phyloP scores from a whole-genome alignment of 140 eudicot genomes.

The Erigeron philadelphicus region DNA sequence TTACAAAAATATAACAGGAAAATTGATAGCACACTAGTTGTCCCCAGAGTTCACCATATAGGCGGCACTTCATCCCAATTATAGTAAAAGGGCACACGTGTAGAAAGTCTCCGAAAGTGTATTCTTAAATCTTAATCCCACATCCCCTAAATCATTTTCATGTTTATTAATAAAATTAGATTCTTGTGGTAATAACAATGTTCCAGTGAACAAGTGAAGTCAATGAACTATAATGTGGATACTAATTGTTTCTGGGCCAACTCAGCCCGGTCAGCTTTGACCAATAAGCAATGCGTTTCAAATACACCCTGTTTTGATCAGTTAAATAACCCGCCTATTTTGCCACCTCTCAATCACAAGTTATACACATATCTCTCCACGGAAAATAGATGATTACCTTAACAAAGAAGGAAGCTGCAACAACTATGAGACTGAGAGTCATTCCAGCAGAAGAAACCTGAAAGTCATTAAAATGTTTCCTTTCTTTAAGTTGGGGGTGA shows the following conservation, averaged over 20 bases:
- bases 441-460: conserved; percentile 84
- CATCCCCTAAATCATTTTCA: too few species aligned
- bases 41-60: not conserved
- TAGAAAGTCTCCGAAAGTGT: not conserved
- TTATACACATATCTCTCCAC: not conserved
- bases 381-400: conserved; percentile 47
- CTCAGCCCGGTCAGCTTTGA: too few species aligned
- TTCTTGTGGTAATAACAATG: not conserved
- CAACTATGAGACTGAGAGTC: conserved; percentile 72
- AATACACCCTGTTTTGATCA: too few species aligned
- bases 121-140: too few species aligned
- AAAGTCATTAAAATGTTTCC: not conserved
- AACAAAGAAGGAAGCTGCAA: conserved; percentile 58
- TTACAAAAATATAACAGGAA: conserved; percentile 1
- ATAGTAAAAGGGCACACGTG: not conserved
- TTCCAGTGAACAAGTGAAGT: too few species aligned
- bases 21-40: not conserved
- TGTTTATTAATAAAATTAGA: not conserved
- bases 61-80: not conserved
- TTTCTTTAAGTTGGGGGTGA: conserved; percentile 1
- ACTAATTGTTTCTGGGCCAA: too few species aligned
- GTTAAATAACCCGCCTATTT: too few species aligned
- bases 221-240: too few species aligned
- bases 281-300: too few species aligned
- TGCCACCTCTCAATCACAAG: not conserved